Conservation (phyloP, 2,329 filamentous ascomycete species). For the Thyridium curvatum region DNA sequence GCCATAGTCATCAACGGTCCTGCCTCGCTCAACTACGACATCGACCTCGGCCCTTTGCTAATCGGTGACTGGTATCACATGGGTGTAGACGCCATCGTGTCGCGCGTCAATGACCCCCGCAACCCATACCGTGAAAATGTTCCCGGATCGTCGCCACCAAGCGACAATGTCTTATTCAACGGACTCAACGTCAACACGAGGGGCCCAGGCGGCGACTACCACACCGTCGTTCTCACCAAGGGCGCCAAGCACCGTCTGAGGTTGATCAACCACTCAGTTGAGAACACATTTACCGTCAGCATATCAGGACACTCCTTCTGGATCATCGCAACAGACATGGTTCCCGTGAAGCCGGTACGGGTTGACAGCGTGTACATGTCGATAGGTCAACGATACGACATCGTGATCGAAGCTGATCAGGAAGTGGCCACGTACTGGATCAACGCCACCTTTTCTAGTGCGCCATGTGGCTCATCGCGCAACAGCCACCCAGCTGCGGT, state of each 20-base stretch:
- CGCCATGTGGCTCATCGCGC: conserved; percentile 12
- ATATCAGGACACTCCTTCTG: conserved; percentile 42
- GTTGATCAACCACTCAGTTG: conserved; percentile 44
- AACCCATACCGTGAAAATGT: too few species aligned
- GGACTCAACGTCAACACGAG: conserved; percentile 29
- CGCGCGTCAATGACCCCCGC: conserved; percentile 13
- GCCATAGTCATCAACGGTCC: conserved; percentile 41
- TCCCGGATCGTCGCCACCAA: conserved; percentile 15
- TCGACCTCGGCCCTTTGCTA: conserved; percentile 42
- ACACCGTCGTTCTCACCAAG: conserved; percentile 26
- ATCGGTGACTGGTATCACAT: conserved; percentile 45
- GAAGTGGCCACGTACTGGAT: conserved; percentile 33
- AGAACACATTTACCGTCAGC: conserved; percentile 43
- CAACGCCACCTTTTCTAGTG: conserved; percentile 24
- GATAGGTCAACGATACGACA: conserved; percentile 37
- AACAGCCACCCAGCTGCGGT: conserved; percentile 12
- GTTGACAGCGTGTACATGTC: conserved; percentile 43
- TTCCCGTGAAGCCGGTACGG: conserved; percentile 41
- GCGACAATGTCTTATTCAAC: conserved; percentile 38
- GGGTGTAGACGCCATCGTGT: conserved; percentile 19
- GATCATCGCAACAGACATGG: conserved; percentile 45
- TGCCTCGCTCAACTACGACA: conserved; percentile 39
- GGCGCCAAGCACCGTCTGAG: conserved; percentile 41
- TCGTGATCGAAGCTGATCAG: conserved; percentile 35
- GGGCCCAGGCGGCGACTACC: conserved; percentile 20